phyloP scores from a whole-genome alignment of 345 rosid species.

The Pistacia vera region DNA sequence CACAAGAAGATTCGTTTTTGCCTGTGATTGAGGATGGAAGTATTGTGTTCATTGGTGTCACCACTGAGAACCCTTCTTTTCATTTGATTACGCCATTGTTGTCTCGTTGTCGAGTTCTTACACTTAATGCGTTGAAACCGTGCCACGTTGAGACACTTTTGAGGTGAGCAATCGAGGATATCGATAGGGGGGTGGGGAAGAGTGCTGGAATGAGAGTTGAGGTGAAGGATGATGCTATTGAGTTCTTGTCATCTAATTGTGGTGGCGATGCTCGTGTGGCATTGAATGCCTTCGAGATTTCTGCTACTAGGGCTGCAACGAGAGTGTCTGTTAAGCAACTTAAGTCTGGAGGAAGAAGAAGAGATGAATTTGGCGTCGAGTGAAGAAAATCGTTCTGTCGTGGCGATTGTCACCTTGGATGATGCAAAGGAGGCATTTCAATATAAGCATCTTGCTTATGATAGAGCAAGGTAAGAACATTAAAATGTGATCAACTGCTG shows the following conservation, averaged over 20 bases:
- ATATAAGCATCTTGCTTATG: slow-evolving; percentile 80
- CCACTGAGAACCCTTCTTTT: slow-evolving; percentile 88
- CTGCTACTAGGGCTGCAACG: slow-evolving; percentile 61
- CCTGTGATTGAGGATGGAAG: slow-evolving; percentile 89
- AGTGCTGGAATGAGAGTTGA: slow-evolving; percentile 31
- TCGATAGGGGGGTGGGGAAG: slow-evolving; percentile 45
- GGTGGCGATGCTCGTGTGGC: slow-evolving; percentile 91
- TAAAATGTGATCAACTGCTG: slow-evolving; percentile 82
- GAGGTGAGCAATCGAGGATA: slow-evolving; percentile 48
- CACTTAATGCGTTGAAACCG: slow-evolving; percentile 66
- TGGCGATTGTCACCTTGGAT: slow-evolving; percentile 41
- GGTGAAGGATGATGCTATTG: slow-evolving; percentile 49
- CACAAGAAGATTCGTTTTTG: slow-evolving; percentile 84
- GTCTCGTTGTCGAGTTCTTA: slow-evolving; percentile 72
- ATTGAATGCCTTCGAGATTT: slow-evolving; percentile 68
- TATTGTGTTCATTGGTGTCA: slow-evolving; percentile 81
- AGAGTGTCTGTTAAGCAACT: slow-evolving; percentile 21
- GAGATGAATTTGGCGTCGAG: neutral
- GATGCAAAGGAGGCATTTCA: slow-evolving; percentile 88
- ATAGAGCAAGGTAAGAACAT: slow-evolving; percentile 82
- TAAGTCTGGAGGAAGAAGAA: neutral
- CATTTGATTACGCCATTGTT: slow-evolving; percentile 79
- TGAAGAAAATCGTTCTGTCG: slow-evolving; percentile 11
- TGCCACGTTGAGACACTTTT: slow-evolving; percentile 50
- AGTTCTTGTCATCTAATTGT: slow-evolving; percentile 59